These are phyloP conservation scores for Cercospora nicotianae DNA, from an alignment of 2,329 filamentous ascomycete genomes.

Conservation along the genomic window DNA sequence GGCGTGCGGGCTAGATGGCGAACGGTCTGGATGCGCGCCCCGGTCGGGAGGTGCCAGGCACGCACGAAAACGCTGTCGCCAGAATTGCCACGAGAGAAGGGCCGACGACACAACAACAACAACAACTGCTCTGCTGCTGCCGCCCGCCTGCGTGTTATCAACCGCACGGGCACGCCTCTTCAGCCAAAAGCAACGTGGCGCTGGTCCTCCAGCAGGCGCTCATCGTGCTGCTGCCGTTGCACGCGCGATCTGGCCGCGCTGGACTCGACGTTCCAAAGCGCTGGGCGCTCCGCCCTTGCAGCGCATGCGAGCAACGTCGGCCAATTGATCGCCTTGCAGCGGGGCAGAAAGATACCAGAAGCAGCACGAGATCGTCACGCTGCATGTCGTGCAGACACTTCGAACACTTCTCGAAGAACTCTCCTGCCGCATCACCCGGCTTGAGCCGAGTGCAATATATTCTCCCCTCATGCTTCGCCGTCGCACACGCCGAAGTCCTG, in stretches of 20 bases:
- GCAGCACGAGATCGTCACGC: neutral
- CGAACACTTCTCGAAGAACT: neutral
- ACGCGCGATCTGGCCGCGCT: neutral
- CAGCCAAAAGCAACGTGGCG: neutral
- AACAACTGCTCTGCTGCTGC: too few relatives aligned
- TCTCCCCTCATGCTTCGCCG: neutral
- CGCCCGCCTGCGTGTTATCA: too few relatives aligned
- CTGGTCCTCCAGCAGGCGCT: neutral
- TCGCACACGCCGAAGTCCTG: neutral
- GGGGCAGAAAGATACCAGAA: neutral
- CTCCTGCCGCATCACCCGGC: constrained; percentile 4
- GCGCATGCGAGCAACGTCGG: neutral
- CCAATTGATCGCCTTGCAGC: neutral
- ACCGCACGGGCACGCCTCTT: neutral
- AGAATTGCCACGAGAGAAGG: neutral
- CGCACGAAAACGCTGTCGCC: neutral
- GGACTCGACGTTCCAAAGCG: neutral
- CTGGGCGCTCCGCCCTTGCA: neutral
- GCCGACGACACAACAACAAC: neutral
- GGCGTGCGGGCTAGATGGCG: neutral
- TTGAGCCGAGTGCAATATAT: neutral
- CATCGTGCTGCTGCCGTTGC: neutral
- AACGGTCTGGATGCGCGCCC: neutral
- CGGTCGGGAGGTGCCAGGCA: neutral
- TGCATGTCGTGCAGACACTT: neutral